Evolutionary conservation across 2,329 filamentous ascomycete genomes (phyloP), one percentile per base, ranked within the genome.

Genomic region (Fusarium subglutinans): DNA sequence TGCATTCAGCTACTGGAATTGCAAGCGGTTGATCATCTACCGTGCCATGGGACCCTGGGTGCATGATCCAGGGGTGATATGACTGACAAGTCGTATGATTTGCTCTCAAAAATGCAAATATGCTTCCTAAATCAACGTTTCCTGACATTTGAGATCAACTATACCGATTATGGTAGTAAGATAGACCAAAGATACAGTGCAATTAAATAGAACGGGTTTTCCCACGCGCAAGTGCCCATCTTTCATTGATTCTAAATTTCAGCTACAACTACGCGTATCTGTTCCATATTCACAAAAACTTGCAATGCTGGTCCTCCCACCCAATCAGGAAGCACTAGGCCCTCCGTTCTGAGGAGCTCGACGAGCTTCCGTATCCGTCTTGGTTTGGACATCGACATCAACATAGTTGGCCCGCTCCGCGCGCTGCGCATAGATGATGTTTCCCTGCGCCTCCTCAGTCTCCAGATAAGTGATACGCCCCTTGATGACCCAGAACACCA

Each of bases 401-500:
- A 67, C 40, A 48, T 72, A 61, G 57, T 71, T 75, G 28, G 72
- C 68, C 10, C 63, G 45, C 7, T 74, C 77, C 1, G 69, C 65
- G 5, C 44, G 57, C 47, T 77, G 71, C 4, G 66, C 75, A 44
- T 78, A 75, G 43, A 76, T 76, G 35, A 78, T 66, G 4, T 77
- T 72, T 7, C 77, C 77, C 30, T 76, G 77, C 9, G 77, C 77
- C 59, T 78, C 77, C 58, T 78, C 77, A 1, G 77, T 78, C 65
- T 78, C 75, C 47, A 79, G 67, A 73, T 80, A 86, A 79, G 53
- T 83, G 30, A 78, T 75, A 9, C 82, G 82, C 3, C 87, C 87
- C 73, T 84, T 83, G 44, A 87, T 58, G 43, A 88, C 79, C 87
- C 87, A 89, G 68, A 89, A 89, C 0, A 79, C 81, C 3, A 88